Percentiles rank a stretch among this genome's conserved stretches.
Conservation (phyloP, 441 rosid species). For the Populus hybrid region DNA sequence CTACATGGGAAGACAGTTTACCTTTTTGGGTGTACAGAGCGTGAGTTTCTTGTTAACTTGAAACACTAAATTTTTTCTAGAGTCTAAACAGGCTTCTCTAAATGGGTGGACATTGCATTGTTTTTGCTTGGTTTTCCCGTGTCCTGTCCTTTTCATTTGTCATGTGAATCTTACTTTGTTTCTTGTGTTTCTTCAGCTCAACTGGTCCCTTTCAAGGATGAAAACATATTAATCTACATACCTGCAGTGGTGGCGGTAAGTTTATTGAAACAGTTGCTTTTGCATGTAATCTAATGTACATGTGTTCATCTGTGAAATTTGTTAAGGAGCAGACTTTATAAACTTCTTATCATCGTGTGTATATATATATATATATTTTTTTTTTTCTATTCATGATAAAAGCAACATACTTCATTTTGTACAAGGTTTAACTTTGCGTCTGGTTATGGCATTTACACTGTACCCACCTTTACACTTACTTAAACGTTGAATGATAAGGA, state of each 20-base stretch:
- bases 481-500: neutral
- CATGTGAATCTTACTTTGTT: slow-evolving; percentile 10
- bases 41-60: slow-evolving; percentile 44
- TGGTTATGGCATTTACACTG: neutral
- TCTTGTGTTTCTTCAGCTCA: slow-evolving; percentile 66
- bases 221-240: slow-evolving; percentile 46
- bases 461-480: neutral
- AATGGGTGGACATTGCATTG: neutral
- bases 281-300: neutral
- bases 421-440: neutral
- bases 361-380: too few relatives aligned
- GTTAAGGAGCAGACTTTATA: neutral
- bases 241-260: slow-evolving; percentile 94
- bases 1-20: slow-evolving; percentile 74
- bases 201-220: slow-evolving; percentile 54
- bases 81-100: neutral
- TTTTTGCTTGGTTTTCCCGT: neutral
- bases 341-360: neutral
- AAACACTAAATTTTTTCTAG: neutral
- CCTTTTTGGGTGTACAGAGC: slow-evolving; percentile 92
- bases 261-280: slow-evolving; percentile 10
- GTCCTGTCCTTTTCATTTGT: neutral
- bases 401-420: neutral
- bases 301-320: neutral
- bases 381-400: neutral